A percentile compares a stretch with the other conserved stretches of the same genome.
phyloP scores from a whole-genome alignment of 2,329 filamentous ascomycete species.

The Pseudofabraea citricarpa region DNA sequence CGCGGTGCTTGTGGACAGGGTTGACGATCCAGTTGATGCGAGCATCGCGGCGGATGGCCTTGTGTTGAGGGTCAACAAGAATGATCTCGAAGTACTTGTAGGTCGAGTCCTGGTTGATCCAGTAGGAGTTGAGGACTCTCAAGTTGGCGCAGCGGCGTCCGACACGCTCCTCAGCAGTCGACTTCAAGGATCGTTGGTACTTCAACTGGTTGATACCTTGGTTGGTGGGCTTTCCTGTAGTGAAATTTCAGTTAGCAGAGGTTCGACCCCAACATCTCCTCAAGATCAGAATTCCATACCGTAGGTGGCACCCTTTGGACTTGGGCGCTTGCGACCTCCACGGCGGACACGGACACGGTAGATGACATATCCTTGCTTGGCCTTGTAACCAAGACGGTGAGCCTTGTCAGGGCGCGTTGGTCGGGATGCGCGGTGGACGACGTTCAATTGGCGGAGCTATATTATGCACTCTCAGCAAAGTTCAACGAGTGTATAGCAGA shows the following conservation, averaged over 20 bases:
- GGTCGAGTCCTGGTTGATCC: constrained; percentile 99
- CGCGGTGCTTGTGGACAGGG: constrained; percentile 99
- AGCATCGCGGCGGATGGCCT: constrained; percentile 97
- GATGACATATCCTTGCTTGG: constrained; percentile 99
- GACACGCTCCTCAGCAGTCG: constrained; percentile 99
- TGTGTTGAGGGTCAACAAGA: constrained; percentile 99
- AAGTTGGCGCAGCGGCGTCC: constrained; percentile 98
- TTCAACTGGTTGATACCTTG: constrained; percentile 99
- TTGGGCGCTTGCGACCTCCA: constrained; percentile 97
- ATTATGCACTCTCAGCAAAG: constrained; percentile 99
- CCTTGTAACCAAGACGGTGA: constrained; percentile 99
- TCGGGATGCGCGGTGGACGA: constrained; percentile 98
- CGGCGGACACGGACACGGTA: constrained; percentile 98
- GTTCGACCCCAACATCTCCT: background rate
- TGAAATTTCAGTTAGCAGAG: constrained; percentile 8
- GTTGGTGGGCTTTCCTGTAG: constrained; percentile 97
- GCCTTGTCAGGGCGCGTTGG: constrained; percentile 99
- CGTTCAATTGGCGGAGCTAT: constrained; percentile 99
- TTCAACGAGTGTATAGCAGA: constrained; percentile 99
- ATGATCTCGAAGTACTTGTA: constrained; percentile 99
- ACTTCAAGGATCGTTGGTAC: constrained; percentile 98
- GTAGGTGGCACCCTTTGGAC: constrained; percentile 96
- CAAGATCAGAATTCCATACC: constrained; percentile 54
- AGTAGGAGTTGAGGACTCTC: constrained; percentile 99
- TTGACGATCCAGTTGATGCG: constrained; percentile 99